Conservation (phyloP, 225 moss, liverwort and hornwort genomes). For the Pleurozium schreberi region DNA sequence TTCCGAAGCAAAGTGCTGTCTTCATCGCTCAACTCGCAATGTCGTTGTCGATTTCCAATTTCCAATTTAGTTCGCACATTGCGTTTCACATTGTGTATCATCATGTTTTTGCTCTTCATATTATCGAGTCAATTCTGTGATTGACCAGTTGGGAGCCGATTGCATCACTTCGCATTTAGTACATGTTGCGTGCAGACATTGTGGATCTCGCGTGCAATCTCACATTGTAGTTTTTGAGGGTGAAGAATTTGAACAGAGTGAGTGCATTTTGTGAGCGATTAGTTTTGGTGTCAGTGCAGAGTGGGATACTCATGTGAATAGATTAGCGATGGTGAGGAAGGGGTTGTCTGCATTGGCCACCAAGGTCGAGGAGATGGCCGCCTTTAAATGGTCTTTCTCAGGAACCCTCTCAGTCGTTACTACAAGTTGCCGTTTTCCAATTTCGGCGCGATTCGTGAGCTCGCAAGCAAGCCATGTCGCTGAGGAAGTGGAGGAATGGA, state of each 20-base stretch:
- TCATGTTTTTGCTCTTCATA: not conserved
- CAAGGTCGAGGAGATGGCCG: not conserved
- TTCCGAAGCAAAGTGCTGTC: not conserved
- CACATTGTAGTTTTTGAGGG: not conserved
- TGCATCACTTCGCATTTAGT: not conserved
- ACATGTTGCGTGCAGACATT: not conserved
- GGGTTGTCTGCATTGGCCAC: not conserved
- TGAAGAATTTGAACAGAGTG: not conserved
- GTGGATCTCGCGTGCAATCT: not conserved
- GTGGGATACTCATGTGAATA: not conserved
- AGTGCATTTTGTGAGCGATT: not conserved
- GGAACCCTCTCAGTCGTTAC: not conserved
- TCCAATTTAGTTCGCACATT: not conserved
- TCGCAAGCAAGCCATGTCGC: not conserved
- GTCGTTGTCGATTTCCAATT: not conserved
- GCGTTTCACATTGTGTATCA: not conserved
- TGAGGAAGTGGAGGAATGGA: constrained; percentile 5
- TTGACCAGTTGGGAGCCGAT: not conserved
- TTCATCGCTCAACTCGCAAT: not conserved
- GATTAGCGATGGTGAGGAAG: not conserved
- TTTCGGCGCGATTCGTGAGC: not conserved
- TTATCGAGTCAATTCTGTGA: not conserved
- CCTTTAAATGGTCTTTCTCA: not conserved
- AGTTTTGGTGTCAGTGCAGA: not conserved
- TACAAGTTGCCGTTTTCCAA: not conserved